Base-by-base conservation (phyloP, 805 yeast species). In the Henningerozyma blattae region DNA sequence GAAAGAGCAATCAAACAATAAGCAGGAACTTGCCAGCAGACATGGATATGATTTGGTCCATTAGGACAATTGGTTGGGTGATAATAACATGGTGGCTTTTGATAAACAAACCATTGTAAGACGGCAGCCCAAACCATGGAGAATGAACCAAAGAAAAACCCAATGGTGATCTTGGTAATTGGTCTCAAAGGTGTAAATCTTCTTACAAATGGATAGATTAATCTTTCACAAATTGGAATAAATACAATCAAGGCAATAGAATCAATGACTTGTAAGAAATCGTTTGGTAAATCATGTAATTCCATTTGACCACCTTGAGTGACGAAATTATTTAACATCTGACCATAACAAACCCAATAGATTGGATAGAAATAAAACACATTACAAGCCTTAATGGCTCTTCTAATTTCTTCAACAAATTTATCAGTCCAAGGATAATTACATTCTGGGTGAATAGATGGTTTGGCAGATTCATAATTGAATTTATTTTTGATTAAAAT, bases 91-190 rank as follows among this genome's bases (percentile, higher is more conserved):
- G 89, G 87, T 14, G 83, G 84, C 2, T 80, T 62, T 30, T 58
- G 52, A 59, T 80, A 81, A 40, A 81, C 73, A 50, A 64, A 64
- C 49, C 75, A 70, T 59, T 81, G 93, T 47, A 78, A 67, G 33
- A 79, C 76, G 16, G 85, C 83, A 28, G 86, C 82, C 51, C 77
- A 79, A 24, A 70, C 68, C 85, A 78, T 79, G 32, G 86, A 66
- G 27, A 64, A 52, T 9, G 79, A 47, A 31, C 72, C 82, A 40
- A 76, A 65, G 55, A 75, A 57, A 62, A 80, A 81, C 9, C 93
- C 91, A 46, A 62, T 64, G 53, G 68, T 65, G 42, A 81, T 81
- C 54, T 82, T 73, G 39, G 84, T 68, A 46, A 79, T 71, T 27
- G 91, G 85, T 50, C 65, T 71, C 61, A 80, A 70, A 65, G 51